Percentiles rank a stretch among this genome's conserved stretches.
Evolutionary conservation across 768 basidiomycete genomes (phyloP).

Genomic region (Rhodocollybia butyracea): DNA sequence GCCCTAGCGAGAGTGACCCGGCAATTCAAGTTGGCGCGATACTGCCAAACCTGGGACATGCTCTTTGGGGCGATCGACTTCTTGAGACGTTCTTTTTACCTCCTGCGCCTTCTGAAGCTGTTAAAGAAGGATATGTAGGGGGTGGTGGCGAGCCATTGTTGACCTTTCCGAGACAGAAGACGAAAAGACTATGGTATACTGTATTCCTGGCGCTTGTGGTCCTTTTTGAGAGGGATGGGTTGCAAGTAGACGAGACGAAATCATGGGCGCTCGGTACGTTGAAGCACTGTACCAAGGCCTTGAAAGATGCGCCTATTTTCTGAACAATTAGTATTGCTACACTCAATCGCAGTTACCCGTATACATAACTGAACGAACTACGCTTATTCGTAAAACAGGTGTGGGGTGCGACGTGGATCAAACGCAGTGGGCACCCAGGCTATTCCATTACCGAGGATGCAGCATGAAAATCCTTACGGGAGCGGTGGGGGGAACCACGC

Average conservation of each 20-base stretch:
- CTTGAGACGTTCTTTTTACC: conserved; percentile 63
- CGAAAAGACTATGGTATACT: conserved; percentile 77
- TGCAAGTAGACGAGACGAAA: conserved; percentile 17
- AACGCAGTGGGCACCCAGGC: too few species aligned
- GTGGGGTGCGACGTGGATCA: too few species aligned
- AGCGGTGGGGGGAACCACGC: too few species aligned
- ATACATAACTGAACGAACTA: too few species aligned
- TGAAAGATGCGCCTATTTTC: conserved; percentile 36
- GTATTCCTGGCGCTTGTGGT: conserved; percentile 60
- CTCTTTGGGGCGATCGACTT: conserved; percentile 76
- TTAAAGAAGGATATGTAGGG: conserved; percentile 58
- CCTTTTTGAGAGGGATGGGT: conserved; percentile 34
- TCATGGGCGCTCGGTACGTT: conserved; percentile 43
- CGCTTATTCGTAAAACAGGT: too few species aligned
- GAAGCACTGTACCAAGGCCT: conserved; percentile 30
- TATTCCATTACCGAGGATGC: too few species aligned
- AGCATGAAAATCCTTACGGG: too few species aligned
- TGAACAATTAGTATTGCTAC: background rate
- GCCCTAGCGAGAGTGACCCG: conserved; percentile 22
- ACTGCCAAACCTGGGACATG: conserved; percentile 47
- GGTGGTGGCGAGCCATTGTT: conserved; percentile 49
- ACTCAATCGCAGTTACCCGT: too few species aligned
- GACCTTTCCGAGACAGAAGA: conserved; percentile 63
- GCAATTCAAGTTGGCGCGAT: conserved; percentile 39
- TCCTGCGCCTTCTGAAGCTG: conserved; percentile 31